Evolutionary conservation across 495 filamentous ascomycete species (phyloP).

Genomic region (Tuber magnatum): DNA sequence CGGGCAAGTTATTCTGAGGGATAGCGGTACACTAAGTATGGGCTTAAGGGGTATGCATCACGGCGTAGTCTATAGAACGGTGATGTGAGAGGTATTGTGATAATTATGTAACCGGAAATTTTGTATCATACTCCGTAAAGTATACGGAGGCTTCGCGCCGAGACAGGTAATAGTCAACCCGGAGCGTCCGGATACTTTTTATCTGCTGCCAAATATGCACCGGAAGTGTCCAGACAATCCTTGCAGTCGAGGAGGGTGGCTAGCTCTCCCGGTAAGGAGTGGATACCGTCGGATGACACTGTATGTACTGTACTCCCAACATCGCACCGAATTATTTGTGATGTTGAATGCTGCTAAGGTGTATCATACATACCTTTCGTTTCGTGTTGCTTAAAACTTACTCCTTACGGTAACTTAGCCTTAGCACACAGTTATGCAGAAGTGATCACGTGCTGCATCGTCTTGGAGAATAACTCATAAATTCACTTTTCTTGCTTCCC

Average conservation of each 20-base stretch:
- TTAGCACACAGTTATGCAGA: neutral
- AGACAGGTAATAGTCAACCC: neutral
- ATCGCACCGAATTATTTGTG: neutral
- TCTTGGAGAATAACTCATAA: neutral
- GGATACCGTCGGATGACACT: neutral
- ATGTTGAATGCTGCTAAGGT: neutral
- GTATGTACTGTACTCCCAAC: neutral
- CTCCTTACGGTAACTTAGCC: neutral
- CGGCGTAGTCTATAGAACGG: neutral
- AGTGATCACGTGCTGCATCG: no score
- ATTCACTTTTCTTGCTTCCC: neutral
- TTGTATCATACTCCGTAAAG: no score
- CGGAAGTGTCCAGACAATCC: neutral
- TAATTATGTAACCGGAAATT: neutral
- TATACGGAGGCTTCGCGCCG: neutral
- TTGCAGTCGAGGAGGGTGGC: neutral
- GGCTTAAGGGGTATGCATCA: neutral
- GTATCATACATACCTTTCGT: neutral
- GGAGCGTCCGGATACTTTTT: neutral
- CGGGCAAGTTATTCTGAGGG: no score
- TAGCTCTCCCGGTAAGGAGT: neutral
- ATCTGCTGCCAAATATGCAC: neutral
- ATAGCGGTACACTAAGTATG: no score
- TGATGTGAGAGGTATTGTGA: neutral
- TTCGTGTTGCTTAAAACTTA: neutral